Base-by-base conservation (phyloP, 306 rosid species). In the Ormosia emarginata region DNA sequence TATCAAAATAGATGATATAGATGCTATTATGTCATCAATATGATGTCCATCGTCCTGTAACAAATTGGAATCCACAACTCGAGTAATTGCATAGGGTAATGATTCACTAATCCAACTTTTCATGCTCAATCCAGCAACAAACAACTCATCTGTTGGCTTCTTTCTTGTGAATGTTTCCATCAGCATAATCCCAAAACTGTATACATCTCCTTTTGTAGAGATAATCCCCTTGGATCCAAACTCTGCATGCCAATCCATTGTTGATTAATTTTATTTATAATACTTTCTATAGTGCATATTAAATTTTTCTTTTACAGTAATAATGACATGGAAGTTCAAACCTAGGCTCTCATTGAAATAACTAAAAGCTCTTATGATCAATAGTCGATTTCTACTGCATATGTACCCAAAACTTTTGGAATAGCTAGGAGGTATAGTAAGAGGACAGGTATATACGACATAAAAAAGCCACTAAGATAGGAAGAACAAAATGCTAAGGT, bases 161-260 rank as follows among this genome's bases (percentile, higher is more conserved):
- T 63, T 77, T 64, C 81, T 77, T 77, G 63, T 33, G 62, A 77
- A 77, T 47, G 72, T 40, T 63, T 77, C 81, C 63, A 77, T 77
- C 50, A 77, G 4, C 64, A 77, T 33, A 47, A 63, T 47, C 36
- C 81, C 81, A 77, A 46, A 61, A 64, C 81, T 63, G 37, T 63
- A 77, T 11, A 64, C 74, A 36, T 77, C 74, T 64, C 81, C 81
- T 65, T 77, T 77, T 34, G 73, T 37, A 39, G 41, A 64, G 6
- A 77, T 65, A 36, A 43, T 77, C 13, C 65, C 81, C 17, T 49
- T 77, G 52, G 81, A 49, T 32, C 81, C 81, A 64, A 9, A 47
- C 64, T 77, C 52, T 65, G 74, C 65, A 64, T 33, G 29, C 18
- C 71, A 47, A 47, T 46, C 7, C 33, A 49, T 12, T 2, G 4